Evolutionary conservation across 306 rosid genomes (phyloP).

Genomic region (Oemleria cerasiformis): DNA sequence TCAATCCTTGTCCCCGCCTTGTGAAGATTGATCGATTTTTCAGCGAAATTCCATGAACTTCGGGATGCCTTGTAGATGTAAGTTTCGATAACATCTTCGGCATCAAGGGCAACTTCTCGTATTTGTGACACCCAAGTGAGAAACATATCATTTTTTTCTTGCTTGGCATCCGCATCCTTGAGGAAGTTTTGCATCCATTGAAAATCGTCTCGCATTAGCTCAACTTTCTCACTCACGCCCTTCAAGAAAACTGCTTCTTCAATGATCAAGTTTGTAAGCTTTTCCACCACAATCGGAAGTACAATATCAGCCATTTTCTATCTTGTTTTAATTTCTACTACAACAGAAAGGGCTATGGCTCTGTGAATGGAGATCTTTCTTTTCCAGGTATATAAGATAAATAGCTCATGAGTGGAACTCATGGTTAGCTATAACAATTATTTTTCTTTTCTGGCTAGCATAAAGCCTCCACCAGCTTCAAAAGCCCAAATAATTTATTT

Average conservation of each 20-base stretch:
- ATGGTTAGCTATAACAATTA: too few species aligned
- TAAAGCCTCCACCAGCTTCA: too few species aligned
- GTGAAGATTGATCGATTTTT: slow-evolving; percentile 29
- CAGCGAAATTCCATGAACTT: slow-evolving; percentile 23
- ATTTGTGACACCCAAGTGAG: slow-evolving; percentile 39
- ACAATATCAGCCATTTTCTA: slow-evolving; percentile 5
- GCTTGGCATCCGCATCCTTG: slow-evolving; percentile 41
- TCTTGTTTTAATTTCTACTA: too few species aligned
- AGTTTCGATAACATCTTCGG: slow-evolving; percentile 37
- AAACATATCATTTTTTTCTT: slow-evolving; percentile 32
- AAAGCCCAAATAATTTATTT: too few species aligned
- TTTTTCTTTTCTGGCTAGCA: too few species aligned
- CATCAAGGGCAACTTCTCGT: slow-evolving; percentile 38
- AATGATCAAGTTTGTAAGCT: background rate
- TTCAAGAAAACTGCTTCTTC: background rate
- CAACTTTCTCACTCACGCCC: slow-evolving; percentile 7
- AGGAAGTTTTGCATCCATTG: slow-evolving; percentile 47
- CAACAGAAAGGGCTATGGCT: too few species aligned
- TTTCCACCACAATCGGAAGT: background rate
- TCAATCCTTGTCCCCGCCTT: background rate
- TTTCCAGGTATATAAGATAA: too few species aligned
- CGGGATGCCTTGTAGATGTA: slow-evolving; percentile 21
- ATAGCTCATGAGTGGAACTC: too few species aligned
- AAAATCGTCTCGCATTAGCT: slow-evolving; percentile 24
- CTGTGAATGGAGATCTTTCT: too few species aligned